Evolutionary conservation across 805 yeast genomes (phyloP).

Genomic region (Starmerella bacillaris): DNA sequence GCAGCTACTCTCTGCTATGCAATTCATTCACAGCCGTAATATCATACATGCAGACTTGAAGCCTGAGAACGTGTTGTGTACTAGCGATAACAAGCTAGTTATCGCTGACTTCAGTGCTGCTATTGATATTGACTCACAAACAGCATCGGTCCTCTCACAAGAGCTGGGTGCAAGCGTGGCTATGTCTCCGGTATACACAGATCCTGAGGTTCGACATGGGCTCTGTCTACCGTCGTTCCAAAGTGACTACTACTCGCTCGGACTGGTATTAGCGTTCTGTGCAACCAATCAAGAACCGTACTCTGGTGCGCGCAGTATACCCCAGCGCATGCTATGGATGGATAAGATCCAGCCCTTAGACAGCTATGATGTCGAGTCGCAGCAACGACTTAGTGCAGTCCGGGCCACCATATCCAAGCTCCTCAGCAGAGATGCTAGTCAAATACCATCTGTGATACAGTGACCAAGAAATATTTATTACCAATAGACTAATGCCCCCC

Average conservation of each 20-base stretch:
- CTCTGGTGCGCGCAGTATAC: constrained; percentile 19
- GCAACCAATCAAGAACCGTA: constrained; percentile 34
- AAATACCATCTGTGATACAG: no score
- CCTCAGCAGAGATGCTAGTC: not conserved
- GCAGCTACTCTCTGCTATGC: constrained; percentile 16
- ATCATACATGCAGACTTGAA: constrained; percentile 34
- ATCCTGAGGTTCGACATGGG: constrained; percentile 29
- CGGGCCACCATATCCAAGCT: constrained; percentile 7
- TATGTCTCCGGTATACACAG: constrained; percentile 28
- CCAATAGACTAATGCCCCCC: no score
- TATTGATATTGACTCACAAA: constrained; percentile 9
- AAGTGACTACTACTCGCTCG: constrained; percentile 33
- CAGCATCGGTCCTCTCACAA: constrained; percentile 12
- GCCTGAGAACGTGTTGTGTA: constrained; percentile 29
- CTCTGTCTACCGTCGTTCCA: constrained; percentile 19
- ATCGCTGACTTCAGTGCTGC: constrained; percentile 31
- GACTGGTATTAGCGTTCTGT: constrained; percentile 29
- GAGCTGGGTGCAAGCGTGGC: constrained; percentile 15
- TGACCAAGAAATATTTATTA: no score
- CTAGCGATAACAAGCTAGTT: constrained; percentile 19
- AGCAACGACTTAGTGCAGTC: constrained; percentile 10
- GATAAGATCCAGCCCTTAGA: constrained; percentile 19
- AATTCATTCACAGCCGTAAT: constrained; percentile 15
- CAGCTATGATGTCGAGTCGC: constrained; percentile 15
- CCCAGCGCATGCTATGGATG: constrained; percentile 22